Evolutionary conservation across 768 basidiomycete species (phyloP).

Genomic region (Hemileccinum impolitum): DNA sequence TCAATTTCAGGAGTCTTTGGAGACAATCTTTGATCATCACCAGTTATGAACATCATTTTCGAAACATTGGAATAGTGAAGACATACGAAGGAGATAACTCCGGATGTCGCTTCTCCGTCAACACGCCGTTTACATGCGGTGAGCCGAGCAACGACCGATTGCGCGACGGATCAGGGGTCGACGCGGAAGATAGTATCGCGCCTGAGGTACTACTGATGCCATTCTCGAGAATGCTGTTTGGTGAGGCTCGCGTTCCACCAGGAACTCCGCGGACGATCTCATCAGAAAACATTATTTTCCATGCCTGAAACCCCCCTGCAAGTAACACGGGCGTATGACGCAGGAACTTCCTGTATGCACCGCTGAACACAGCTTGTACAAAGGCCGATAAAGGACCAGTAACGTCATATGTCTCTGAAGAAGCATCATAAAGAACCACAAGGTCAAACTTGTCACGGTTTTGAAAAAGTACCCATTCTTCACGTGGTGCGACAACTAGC

Average conservation of each 20-base stretch:
- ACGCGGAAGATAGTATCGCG: constrained; percentile 19
- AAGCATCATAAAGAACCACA: constrained; percentile 79
- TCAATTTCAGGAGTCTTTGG: constrained; percentile 15
- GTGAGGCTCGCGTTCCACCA: constrained; percentile 11
- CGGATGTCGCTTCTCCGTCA: constrained; percentile 14
- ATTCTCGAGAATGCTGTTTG: constrained; percentile 23
- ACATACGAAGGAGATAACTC: constrained; percentile 25
- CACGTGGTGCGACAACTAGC: constrained; percentile 62
- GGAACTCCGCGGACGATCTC: constrained; percentile 29
- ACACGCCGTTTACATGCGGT: constrained; percentile 15
- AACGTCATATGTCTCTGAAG: constrained; percentile 50
- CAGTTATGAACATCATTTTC: constrained; percentile 10
- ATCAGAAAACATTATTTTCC: constrained; percentile 60
- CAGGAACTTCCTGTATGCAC: constrained; percentile 67
- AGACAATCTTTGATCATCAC: constrained; percentile 13
- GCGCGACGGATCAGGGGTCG: constrained; percentile 14
- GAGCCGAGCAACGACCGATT: constrained; percentile 8
- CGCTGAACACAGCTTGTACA: constrained; percentile 67
- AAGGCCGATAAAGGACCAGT: constrained; percentile 57
- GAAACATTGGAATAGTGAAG: not conserved
- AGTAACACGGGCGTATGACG: constrained; percentile 79
- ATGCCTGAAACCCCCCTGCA: constrained; percentile 80
- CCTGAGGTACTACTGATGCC: constrained; percentile 27
- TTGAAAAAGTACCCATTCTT: constrained; percentile 71
- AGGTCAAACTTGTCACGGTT: constrained; percentile 88